Percentiles rank a stretch among this genome's conserved stretches.
These are phyloP conservation scores for Aspergillus campestris DNA, from an alignment of 495 filamentous ascomycete genomes.

Conservation along the genomic window DNA sequence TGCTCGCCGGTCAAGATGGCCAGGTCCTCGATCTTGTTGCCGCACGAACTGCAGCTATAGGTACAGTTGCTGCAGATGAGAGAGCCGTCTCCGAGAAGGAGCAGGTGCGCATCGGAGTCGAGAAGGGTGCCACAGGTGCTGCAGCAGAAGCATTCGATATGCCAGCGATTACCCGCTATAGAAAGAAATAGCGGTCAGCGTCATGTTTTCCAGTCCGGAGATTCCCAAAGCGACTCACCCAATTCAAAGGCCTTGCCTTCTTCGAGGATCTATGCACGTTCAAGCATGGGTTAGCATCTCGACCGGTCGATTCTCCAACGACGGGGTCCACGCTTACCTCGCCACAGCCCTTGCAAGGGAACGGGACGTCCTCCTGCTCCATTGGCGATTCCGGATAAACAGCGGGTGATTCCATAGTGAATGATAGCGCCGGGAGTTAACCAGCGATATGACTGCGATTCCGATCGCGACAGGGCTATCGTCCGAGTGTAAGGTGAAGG, in stretches of 20 bases:
- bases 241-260: slow-evolving; percentile 98
- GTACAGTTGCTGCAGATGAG: slow-evolving; percentile 99
- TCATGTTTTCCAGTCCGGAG: not conserved
- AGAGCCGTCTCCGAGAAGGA: slow-evolving; percentile 94
- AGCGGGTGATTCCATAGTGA: slow-evolving; percentile 33
- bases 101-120: slow-evolving; percentile 95
- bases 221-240: slow-evolving; percentile 49
- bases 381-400: slow-evolving; percentile 71
- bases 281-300: slow-evolving; percentile 10
- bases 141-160: slow-evolving; percentile 98
- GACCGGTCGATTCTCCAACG: not conserved
- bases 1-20: slow-evolving; percentile 98
- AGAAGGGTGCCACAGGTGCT: slow-evolving; percentile 92
- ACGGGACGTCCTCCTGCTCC: slow-evolving; percentile 80
- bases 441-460: not conserved
- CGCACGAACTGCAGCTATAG: slow-evolving; percentile 96
- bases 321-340: slow-evolving; percentile 54
- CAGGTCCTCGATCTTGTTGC: slow-evolving; percentile 96
- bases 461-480: not conserved
- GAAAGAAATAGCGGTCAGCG: slow-evolving; percentile 10
- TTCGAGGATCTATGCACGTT: slow-evolving; percentile 67
- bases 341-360: slow-evolving; percentile 95
- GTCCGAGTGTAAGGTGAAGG: not conserved
- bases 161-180: slow-evolving; percentile 94
- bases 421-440: slow-evolving; percentile 2